A percentile compares a stretch with the other conserved stretches of the same genome.
phyloP scores from a whole-genome alignment of 2,329 filamentous ascomycete genomes.

The Fusarium nodosum region DNA sequence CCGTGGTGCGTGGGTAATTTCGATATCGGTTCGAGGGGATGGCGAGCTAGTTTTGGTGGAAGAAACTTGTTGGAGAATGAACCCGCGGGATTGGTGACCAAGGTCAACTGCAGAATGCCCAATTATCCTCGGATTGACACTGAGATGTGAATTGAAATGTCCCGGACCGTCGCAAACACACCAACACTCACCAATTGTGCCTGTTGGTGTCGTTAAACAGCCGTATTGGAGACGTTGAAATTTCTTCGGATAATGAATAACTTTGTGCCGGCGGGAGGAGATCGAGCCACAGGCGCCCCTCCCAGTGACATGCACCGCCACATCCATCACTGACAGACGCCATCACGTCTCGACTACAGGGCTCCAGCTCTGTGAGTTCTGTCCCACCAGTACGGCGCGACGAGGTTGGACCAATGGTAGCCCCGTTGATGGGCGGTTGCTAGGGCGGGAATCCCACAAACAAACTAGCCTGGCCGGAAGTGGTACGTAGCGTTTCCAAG shows the following conservation, averaged over 20 bases:
- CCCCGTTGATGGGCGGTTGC: slow-evolving; percentile 68
- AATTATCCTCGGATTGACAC: slow-evolving; percentile 18
- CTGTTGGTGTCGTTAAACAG: slow-evolving; percentile 30
- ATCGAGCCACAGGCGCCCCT: slow-evolving; percentile 12
- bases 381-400: slow-evolving; percentile 28
- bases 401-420: slow-evolving; percentile 59
- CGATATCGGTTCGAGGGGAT: slow-evolving; percentile 34
- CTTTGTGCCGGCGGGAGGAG: slow-evolving; percentile 41
- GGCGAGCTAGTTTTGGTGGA: slow-evolving; percentile 25
- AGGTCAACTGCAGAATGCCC: slow-evolving; percentile 18
- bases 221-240: slow-evolving; percentile 42
- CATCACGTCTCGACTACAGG: slow-evolving; percentile 38
- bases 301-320: slow-evolving; percentile 37
- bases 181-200: slow-evolving; percentile 38
- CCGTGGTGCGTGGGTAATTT: slow-evolving; percentile 26
- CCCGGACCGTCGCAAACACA: slow-evolving; percentile 35
- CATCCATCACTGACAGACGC: slow-evolving; percentile 18
- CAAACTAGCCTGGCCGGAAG: slow-evolving; percentile 26
- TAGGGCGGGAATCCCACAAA: slow-evolving; percentile 23
- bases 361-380: slow-evolving; percentile 22
- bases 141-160: slow-evolving; percentile 23
- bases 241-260: slow-evolving; percentile 50
- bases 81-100: slow-evolving; percentile 23
- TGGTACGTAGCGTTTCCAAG: slow-evolving; percentile 37
- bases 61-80: slow-evolving; percentile 24